Evolutionary conservation across 768 basidiomycete species (phyloP).

Genomic region (Tricholoma hemisulphureum): DNA sequence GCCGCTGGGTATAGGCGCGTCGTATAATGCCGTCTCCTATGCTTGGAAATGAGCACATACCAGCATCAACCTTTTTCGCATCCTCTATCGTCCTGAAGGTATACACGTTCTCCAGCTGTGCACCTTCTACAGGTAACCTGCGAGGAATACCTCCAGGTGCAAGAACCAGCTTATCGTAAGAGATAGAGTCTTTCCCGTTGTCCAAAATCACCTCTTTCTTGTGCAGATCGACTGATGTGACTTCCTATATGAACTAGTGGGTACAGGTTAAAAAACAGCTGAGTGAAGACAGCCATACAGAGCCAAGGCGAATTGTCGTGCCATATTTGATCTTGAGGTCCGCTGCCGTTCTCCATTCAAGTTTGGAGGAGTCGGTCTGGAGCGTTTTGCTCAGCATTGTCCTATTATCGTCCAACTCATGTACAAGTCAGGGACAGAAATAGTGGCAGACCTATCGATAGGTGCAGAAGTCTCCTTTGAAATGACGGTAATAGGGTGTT

Average conservation of each 20-base stretch:
- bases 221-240: constrained; percentile 64
- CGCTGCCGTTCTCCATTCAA: constrained; percentile 69
- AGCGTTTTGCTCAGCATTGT: constrained; percentile 90
- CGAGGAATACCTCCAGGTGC: constrained; percentile 75
- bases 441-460: constrained; percentile 61
- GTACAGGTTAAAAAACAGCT: background rate
- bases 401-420: constrained; percentile 35
- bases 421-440: constrained; percentile 3
- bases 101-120: constrained; percentile 71
- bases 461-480: constrained; percentile 80
- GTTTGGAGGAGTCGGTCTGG: constrained; percentile 71
- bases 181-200: constrained; percentile 53
- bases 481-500: constrained; percentile 72
- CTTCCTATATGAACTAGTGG: constrained; percentile 44
- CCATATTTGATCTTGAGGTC: constrained; percentile 77
- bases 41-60: constrained; percentile 33
- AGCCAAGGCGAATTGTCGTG: constrained; percentile 60
- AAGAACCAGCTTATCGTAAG: constrained; percentile 78
- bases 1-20: constrained; percentile 39
- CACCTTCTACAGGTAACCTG: constrained; percentile 73
- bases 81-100: constrained; percentile 72
- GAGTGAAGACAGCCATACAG: constrained; percentile 36
- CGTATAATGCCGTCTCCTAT: background rate
- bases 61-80: constrained; percentile 67
- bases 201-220: constrained; percentile 64